Evolutionary conservation across 257 asterid species (phyloP).

Genomic region (Rubia yunnanensis): DNA sequence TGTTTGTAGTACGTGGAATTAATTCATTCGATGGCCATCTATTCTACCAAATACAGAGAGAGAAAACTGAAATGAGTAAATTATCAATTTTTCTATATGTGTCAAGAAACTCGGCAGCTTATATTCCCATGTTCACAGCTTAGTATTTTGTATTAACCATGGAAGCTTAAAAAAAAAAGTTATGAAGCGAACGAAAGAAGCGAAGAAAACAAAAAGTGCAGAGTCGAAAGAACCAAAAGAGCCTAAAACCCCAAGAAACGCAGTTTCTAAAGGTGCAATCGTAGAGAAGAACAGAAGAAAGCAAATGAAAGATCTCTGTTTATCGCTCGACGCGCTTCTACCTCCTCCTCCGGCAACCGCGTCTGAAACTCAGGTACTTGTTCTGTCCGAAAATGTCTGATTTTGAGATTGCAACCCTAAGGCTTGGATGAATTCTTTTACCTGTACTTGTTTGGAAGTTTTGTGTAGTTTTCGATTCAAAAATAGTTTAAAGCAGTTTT

Average conservation of each 20-base stretch:
- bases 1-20: background rate
- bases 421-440: too few relatives aligned
- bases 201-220: background rate
- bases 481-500: too few relatives aligned
- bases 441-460: too few relatives aligned
- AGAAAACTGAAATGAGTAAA: background rate
- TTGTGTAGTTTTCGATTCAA: too few relatives aligned
- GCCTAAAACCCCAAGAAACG: background rate
- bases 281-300: slow-evolving; percentile 1
- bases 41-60: background rate
- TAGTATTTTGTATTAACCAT: background rate
- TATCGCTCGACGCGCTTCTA: background rate
- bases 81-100: background rate
- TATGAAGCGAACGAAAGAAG: background rate
- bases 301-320: slow-evolving; percentile 5
- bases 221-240: too few relatives aligned
- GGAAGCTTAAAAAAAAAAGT: background rate
- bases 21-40: background rate
- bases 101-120: background rate
- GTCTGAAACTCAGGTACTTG: background rate
- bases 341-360: slow-evolving; percentile 1
- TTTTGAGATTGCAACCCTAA: background rate
- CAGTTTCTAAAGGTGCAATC: background rate
- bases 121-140: background rate
- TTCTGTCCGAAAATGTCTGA: too few relatives aligned